These are phyloP conservation scores for Aspergillus neotritici DNA, from an alignment of 2,329 filamentous ascomycete species.

Conservation along the genomic window DNA sequence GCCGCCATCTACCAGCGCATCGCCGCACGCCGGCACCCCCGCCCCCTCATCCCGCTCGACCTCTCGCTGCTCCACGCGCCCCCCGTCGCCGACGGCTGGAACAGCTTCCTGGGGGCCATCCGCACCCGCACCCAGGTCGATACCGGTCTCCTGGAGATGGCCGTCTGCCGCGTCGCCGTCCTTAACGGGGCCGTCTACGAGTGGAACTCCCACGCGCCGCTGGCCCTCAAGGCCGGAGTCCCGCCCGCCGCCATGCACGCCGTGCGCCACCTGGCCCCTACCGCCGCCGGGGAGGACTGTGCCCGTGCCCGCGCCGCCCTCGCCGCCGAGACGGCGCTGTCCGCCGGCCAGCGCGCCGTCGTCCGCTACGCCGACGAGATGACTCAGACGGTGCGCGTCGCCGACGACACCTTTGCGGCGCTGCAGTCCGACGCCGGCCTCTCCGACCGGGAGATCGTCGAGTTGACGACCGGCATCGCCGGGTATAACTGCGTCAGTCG, in stretches of 20 bases:
- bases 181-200: constrained; percentile 79
- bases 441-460: constrained; percentile 68
- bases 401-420: constrained; percentile 60
- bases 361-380: constrained; percentile 74
- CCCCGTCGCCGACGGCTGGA: constrained; percentile 66
- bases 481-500: constrained; percentile 84
- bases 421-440: constrained; percentile 54
- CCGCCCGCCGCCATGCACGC: constrained; percentile 45
- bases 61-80: constrained; percentile 69
- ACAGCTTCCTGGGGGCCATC: constrained; percentile 52
- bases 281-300: constrained; percentile 23
- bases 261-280: constrained; percentile 50
- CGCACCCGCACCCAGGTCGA: constrained; percentile 47
- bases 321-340: constrained; percentile 37
- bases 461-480: constrained; percentile 79
- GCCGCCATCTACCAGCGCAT: constrained; percentile 57
- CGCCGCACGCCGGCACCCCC: constrained; percentile 59
- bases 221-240: constrained; percentile 44
- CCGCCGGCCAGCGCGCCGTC: constrained; percentile 60
- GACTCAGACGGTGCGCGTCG: constrained; percentile 66
- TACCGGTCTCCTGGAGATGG: constrained; percentile 60
- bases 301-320: constrained; percentile 40
- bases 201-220: constrained; percentile 72
- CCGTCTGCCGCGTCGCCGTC: constrained; percentile 73
- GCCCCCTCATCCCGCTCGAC: constrained; percentile 69